Evolutionary conservation across 2,329 filamentous ascomycete genomes (phyloP), one percentile per base, ranked within the genome.

Genomic region (Coniochaeta sp.): DNA sequence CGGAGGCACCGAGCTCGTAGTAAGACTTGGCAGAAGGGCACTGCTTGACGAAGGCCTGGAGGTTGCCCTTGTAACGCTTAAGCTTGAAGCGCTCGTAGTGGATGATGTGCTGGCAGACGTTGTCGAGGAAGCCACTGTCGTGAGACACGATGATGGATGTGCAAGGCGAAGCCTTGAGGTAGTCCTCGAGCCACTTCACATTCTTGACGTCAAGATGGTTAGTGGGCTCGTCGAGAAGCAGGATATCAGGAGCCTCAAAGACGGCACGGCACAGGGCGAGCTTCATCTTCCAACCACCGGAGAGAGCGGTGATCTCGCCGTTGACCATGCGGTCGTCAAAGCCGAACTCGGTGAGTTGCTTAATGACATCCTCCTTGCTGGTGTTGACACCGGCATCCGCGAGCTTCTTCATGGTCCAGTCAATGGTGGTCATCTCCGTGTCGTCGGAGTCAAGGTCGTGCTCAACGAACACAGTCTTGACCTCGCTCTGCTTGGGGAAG

Each of bases 231-330:
- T 99, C 94, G 55, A 99, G 89, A 54, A 99, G 82, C 60, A 99
- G 88, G 65, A 99, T 97, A 78, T 99, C 94, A 57, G 94, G 92
- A 58, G 85, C 77, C 78, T 96, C 91, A 75, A 99, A 97, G 63
- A 99, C 92, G 64, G 94, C 94, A 92, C 94, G 94, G 76, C 91
- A 94, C 74, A 99, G 80, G 66, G 94, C 94, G 65, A 99, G 81
- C 88, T 97, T 97, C 94, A 99, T 99, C 88, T 97, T 97, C 94
- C 94, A 99, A 75, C 94, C 94, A 89, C 94, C 94, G 62, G 94
- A 99, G 9, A 99, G 89, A 50, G 94, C 85, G 61, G 87, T 91
- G 70, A 99, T 97, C 65, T 87, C 82, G 63, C 84, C 87, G 58
- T 81, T 71, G 59, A 95, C 77, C 85, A 96, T 95, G 58, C 78